These are phyloP conservation scores for Lentinula raphanica DNA, from an alignment of 768 basidiomycete species.

Conservation along the genomic window DNA sequence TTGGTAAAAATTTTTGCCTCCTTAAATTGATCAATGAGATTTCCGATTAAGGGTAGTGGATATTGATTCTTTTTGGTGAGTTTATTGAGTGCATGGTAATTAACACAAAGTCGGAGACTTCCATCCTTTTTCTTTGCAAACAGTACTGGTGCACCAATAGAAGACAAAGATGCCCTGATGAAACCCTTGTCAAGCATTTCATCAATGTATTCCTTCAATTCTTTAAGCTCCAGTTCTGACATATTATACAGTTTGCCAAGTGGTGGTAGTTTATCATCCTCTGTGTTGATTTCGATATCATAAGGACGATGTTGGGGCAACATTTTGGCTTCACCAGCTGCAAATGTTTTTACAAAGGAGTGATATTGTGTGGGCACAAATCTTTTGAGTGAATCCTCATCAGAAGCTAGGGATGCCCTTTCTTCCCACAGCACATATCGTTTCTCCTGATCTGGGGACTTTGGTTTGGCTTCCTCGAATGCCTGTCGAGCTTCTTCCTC, in stretches of 20 bases:
- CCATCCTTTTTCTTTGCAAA: too few species aligned
- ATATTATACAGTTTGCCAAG: neutral
- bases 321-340: too few species aligned
- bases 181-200: neutral
- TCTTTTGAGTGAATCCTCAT: neutral
- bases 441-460: neutral
- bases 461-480: neutral
- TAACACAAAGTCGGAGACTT: too few species aligned
- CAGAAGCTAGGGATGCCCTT: neutral
- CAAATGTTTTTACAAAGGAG: neutral
- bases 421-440: neutral
- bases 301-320: too few species aligned
- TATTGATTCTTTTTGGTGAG: too few species aligned
- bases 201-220: neutral
- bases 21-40: too few species aligned
- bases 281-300: too few species aligned
- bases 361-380: neutral
- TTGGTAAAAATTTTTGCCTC: too few species aligned
- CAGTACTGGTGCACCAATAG: constrained; percentile 13
- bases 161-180: neutral
- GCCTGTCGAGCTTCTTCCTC: too few species aligned
- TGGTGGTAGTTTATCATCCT: too few species aligned
- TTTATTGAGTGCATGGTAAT: too few species aligned
- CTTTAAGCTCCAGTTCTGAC: neutral
- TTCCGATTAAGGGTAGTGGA: too few species aligned